Evolutionary conservation across 192 early-diverging fungal species (phyloP), one percentile per base, ranked within the genome.

Genomic region (Coemansia guatemalensis): DNA sequence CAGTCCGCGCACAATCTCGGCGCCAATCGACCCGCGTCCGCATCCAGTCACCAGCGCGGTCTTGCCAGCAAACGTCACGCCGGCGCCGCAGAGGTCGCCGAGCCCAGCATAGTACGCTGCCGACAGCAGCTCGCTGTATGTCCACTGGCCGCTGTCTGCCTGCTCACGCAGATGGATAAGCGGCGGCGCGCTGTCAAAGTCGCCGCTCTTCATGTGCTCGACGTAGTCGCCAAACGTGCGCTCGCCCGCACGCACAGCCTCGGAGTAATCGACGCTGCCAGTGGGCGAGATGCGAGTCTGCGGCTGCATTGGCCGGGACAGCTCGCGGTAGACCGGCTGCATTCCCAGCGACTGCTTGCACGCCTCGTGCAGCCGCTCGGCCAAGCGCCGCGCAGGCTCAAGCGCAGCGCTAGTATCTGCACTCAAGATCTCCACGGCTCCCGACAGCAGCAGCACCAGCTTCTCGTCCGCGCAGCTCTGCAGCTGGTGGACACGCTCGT

Each of bases 21-120:
- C 85, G 69, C 95, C 95, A 75, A 98, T 98, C 4, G 94, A 96
- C 48, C 87, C 92, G 33, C 84, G 87, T 48, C 93, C 95, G 51
- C 92, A 93, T 56, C 95, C 95, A 41, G 95, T 96, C 52, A 98
- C 84, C 25, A 98, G 84, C 17, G 88, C 93, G 61, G 85, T 86
- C 68, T 88, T 90, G 68, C 88, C 82, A 66, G 89, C 87, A 81
- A 93, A 96, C 12, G 92, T 88, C 60, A 93, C 63, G 67, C 96
- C 96, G 25, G 88, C 83, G 8, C 71, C 76, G 56, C 90, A 89
- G 21, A 93, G 83, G 48, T 86, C 74, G 63, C 68, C 67, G 68
- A 97, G 71, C 8, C 88, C 87, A 61, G 91, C 84, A 23, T 92
- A 83, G 74, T 96, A 96, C 21, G 76, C 82, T 30, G 81, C 73